Evolutionary conservation across 257 asterid species (phyloP).

Genomic region (Solanum clarkiae): DNA sequence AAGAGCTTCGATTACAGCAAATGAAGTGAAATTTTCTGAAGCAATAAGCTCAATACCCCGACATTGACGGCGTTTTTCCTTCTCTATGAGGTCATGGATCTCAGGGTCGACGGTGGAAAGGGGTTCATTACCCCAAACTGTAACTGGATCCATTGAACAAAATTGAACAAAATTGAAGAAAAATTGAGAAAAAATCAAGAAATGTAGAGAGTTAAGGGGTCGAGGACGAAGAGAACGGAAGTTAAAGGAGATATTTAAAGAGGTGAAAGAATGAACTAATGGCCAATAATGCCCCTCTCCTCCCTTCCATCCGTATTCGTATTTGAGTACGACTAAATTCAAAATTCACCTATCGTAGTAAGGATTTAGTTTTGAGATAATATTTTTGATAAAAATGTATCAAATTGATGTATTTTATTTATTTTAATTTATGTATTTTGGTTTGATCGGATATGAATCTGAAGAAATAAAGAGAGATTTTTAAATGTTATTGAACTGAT

Average conservation of each 20-base stretch:
- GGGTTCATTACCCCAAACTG: conserved; percentile 29
- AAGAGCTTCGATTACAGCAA: conserved; percentile 92
- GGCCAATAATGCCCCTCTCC: not conserved
- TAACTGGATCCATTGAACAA: conserved; percentile 29
- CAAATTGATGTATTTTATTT: too few species aligned
- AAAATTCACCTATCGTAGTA: too few species aligned
- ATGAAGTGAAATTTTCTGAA: conserved; percentile 78
- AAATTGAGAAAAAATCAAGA: not conserved
- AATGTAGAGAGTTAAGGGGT: not conserved
- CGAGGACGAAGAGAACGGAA: not conserved
- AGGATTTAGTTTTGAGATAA: too few species aligned
- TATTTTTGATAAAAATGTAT: too few species aligned
- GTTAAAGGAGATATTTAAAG: not conserved
- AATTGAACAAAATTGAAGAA: not conserved
- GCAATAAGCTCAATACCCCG: conserved; percentile 47
- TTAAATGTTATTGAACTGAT: too few species aligned
- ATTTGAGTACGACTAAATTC: too few species aligned
- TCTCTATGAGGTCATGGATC: conserved; percentile 33
- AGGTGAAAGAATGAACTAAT: not conserved
- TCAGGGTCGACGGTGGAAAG: conserved; percentile 30
- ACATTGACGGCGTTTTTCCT: conserved; percentile 37
- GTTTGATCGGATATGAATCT: too few species aligned
- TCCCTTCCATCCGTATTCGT: not conserved
- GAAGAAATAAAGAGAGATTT: too few species aligned
- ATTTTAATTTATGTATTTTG: too few species aligned